Evolutionary conservation across 805 yeast genomes (phyloP).

Genomic region (Zygosaccharomyces pseudorouxii): DNA sequence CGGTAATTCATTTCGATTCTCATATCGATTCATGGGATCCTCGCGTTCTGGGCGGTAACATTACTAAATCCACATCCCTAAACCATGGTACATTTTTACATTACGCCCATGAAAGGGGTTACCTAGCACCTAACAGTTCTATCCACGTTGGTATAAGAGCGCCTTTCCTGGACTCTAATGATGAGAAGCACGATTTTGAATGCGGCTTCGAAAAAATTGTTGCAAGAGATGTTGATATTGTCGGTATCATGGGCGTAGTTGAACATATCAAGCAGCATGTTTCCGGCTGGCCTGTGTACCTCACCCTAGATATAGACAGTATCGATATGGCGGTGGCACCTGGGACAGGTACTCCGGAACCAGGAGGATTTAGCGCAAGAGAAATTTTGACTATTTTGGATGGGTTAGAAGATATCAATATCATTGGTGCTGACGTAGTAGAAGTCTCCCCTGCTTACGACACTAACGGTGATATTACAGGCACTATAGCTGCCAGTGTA

Average conservation of each 20-base stretch:
- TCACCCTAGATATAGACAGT: slow-evolving; percentile 51
- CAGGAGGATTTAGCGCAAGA: slow-evolving; percentile 60
- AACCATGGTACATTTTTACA: slow-evolving; percentile 68
- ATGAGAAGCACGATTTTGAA: slow-evolving; percentile 42
- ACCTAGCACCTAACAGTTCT: slow-evolving; percentile 41
- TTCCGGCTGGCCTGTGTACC: slow-evolving; percentile 37
- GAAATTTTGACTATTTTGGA: slow-evolving; percentile 54
- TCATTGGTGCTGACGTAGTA: slow-evolving; percentile 66
- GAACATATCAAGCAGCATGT: slow-evolving; percentile 33
- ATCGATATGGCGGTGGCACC: slow-evolving; percentile 62
- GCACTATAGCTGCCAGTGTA: slow-evolving; percentile 57
- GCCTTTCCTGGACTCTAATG: slow-evolving; percentile 49
- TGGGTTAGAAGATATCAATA: slow-evolving; percentile 50
- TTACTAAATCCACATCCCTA: slow-evolving; percentile 48
- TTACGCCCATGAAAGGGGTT: slow-evolving; percentile 61
- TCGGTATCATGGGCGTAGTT: slow-evolving; percentile 38
- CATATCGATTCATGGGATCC: slow-evolving; percentile 71
- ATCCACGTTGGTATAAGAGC: slow-evolving; percentile 62
- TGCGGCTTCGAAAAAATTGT: slow-evolving; percentile 45
- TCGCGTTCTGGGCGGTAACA: slow-evolving; percentile 51
- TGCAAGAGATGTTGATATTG: slow-evolving; percentile 42
- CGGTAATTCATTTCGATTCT: slow-evolving; percentile 61
- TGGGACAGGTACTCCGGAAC: slow-evolving; percentile 68
- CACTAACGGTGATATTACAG: slow-evolving; percentile 52
- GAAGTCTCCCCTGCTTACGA: slow-evolving; percentile 66